Evolutionary conservation across 768 basidiomycete genomes (phyloP).

Genomic region (Sarcomyxa edulis): DNA sequence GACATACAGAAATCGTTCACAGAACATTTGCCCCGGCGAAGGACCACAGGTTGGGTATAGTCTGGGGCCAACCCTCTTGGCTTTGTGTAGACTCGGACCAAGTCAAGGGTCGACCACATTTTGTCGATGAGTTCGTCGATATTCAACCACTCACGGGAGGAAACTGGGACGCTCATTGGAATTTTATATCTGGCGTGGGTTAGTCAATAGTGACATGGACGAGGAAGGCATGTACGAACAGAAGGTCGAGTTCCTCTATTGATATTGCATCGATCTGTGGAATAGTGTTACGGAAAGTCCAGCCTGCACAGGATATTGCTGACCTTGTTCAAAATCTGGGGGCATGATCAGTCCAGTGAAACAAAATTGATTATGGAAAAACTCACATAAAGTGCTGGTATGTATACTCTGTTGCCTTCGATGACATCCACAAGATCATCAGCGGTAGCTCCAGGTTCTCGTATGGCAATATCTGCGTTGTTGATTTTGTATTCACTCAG

Average conservation of each 20-base stretch:
- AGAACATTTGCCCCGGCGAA: slow-evolving; percentile 56
- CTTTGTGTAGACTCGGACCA: slow-evolving; percentile 96
- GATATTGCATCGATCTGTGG: slow-evolving; percentile 93
- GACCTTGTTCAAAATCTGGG: slow-evolving; percentile 81
- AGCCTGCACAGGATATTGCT: slow-evolving; percentile 2
- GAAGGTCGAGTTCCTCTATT: slow-evolving; percentile 93
- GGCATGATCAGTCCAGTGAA: slow-evolving; percentile 1
- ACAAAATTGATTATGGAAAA: not conserved
- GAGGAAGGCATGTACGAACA: slow-evolving; percentile 38
- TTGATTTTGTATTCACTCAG: slow-evolving; percentile 88
- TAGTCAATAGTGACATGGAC: slow-evolving; percentile 1
- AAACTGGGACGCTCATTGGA: slow-evolving; percentile 91
- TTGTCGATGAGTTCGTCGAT: slow-evolving; percentile 88
- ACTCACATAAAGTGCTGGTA: slow-evolving; percentile 85
- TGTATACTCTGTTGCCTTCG: slow-evolving; percentile 94
- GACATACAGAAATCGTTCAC: slow-evolving; percentile 90
- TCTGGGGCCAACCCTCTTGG: slow-evolving; percentile 90
- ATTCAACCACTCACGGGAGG: slow-evolving; percentile 93
- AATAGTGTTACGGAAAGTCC: slow-evolving; percentile 4
- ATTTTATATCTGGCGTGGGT: slow-evolving; percentile 85
- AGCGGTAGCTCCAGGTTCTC: slow-evolving; percentile 86
- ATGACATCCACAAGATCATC: slow-evolving; percentile 97
- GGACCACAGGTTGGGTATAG: slow-evolving; percentile 85
- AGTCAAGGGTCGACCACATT: slow-evolving; percentile 92
- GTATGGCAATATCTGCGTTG: slow-evolving; percentile 89